phyloP scores from a whole-genome alignment of 495 filamentous ascomycete species.

The Penicillium malachiteum region DNA sequence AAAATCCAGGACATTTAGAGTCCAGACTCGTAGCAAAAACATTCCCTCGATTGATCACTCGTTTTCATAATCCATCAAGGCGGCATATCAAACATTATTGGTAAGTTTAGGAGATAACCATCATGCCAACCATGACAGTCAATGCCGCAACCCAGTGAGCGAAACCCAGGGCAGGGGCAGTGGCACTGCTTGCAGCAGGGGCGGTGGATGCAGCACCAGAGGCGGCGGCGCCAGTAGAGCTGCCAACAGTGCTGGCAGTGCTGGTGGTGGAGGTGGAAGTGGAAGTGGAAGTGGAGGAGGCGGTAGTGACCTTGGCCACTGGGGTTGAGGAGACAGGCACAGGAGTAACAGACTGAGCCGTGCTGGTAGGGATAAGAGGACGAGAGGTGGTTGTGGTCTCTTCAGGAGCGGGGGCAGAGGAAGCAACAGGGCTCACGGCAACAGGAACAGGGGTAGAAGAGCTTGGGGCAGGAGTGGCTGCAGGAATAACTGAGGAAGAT shows the following conservation, averaged over 20 bases:
- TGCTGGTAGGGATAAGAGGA: not conserved
- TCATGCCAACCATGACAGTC: not conserved
- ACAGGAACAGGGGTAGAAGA: not conserved
- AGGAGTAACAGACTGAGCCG: not conserved
- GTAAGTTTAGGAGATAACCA: not conserved
- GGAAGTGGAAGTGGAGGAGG: not conserved
- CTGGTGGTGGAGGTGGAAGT: not conserved
- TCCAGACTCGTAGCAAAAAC: too few relatives aligned
- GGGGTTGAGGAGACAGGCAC: not conserved
- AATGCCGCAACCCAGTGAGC: not conserved
- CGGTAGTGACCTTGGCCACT: not conserved
- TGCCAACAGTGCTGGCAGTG: not conserved
- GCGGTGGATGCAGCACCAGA: not conserved
- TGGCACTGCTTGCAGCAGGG: not conserved
- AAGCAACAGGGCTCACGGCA: not conserved
- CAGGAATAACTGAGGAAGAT: not conserved
- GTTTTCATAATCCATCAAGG: not conserved
- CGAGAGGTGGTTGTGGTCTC: not conserved
- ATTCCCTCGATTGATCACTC: too few relatives aligned
- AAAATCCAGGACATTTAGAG: too few relatives aligned
- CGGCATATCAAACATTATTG: not conserved
- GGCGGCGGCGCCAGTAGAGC: not conserved
- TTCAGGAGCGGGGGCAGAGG: not conserved
- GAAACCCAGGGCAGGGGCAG: not conserved
- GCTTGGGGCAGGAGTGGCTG: not conserved